Evolutionary conservation across 768 basidiomycete genomes (phyloP), one percentile per base, ranked within the genome.

Genomic region (Calocera cornea): DNA sequence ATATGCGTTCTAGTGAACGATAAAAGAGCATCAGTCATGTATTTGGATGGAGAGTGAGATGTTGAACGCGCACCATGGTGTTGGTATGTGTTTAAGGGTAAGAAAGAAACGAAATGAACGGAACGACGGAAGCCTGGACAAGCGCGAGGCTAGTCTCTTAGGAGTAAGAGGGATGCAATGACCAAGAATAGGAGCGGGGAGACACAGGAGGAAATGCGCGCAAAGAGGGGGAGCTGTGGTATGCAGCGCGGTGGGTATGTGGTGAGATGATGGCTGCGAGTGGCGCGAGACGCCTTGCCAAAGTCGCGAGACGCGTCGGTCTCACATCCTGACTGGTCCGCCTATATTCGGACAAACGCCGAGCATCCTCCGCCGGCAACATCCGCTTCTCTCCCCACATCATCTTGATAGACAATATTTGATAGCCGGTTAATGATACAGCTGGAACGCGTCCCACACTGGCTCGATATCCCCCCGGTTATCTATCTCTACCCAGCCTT

Each of bases 401-500:
- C 16, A 47, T 3, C 44, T n/a, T n/a, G n/a, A 47, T 7, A 5
- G 8, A 7, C 44, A 19, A 47, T 17, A 7, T 8, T 68, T 65
- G 34, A 66, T 60, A 29, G 31, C 7, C 40, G 19, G 19, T 16
- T 34, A 66, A 36, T 49, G 22, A 19, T 65, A 85, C 41, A 84
- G 71, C 67, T 86, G 80, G 69, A 85, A 87, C 16, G 86, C 77
- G 41, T 76, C 71, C 87, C 87, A 89, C 7, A 79, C 75, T 12
- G 87, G 87, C 34, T 80, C 70, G 44, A 86, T 73, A n/a, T 64
- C 70, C 0, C 84, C 87, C 64, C 80, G 80, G 69, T 82, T 76
- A 71, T 89, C 87, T n/a, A 88, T 78, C 60, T 89, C 87, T 1
- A 87, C 76, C 87, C 87, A 88, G 14, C 80, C 77, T 72, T 80